phyloP scores from a whole-genome alignment of 192 early-diverging fungal species.

The Dissophora globulifera region DNA sequence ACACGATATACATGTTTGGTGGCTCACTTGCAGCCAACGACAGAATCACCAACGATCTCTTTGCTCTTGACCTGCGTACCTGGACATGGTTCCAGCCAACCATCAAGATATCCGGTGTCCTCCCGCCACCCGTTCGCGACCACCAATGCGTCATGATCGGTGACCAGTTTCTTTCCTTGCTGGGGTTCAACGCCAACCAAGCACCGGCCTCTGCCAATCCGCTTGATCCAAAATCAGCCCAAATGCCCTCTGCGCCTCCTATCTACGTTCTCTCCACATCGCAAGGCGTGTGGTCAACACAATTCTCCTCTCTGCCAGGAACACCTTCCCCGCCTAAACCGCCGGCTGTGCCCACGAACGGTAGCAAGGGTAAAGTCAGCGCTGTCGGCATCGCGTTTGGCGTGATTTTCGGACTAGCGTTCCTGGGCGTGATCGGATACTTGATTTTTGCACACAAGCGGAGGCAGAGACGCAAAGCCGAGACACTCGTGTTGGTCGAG shows the following conservation, averaged over 20 bases:
- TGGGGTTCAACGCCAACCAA: conserved; percentile 41
- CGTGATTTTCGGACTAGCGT: conserved; percentile 22
- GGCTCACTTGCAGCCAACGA: conserved; percentile 18
- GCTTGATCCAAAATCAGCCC: neutral
- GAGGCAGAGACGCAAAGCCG: conserved; percentile 13
- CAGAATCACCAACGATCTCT: conserved; percentile 27
- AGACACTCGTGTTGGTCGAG: conserved; percentile 20
- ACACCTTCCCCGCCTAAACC: conserved; percentile 20
- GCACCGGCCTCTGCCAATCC: conserved; percentile 16
- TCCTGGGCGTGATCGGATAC: conserved; percentile 28
- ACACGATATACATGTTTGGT: conserved; percentile 41
- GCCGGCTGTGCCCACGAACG: conserved; percentile 22
- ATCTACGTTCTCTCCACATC: conserved; percentile 39
- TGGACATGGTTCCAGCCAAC: conserved; percentile 30
- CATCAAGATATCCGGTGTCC: neutral
- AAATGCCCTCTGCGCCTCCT: conserved; percentile 12
- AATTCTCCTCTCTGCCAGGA: conserved; percentile 21
- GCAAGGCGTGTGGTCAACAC: conserved; percentile 16
- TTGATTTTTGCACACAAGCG: conserved; percentile 22
- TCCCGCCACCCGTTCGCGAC: conserved; percentile 30
- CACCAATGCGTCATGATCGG: conserved; percentile 43
- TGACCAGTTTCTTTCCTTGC: conserved; percentile 31
- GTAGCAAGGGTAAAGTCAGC: conserved; percentile 22
- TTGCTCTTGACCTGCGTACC: conserved; percentile 15
- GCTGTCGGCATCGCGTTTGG: conserved; percentile 28